Evolutionary conservation across 768 basidiomycete species (phyloP).

Genomic region (Hygrocybe punicea): DNA sequence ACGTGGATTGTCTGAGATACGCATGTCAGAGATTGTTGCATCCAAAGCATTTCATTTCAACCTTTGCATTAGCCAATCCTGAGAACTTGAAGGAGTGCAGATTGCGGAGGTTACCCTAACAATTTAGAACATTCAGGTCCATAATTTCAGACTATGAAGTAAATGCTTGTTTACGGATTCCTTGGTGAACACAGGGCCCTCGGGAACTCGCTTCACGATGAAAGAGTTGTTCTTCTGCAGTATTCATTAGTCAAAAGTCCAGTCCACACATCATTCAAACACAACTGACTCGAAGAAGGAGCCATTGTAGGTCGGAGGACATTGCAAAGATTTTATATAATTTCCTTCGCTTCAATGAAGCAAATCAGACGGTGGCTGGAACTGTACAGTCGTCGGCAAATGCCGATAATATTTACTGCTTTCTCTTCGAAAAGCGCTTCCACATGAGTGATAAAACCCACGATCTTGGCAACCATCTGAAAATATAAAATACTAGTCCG

Average conservation of each 20-base stretch:
- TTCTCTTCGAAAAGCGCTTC: slow-evolving; percentile 21
- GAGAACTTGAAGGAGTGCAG: slow-evolving; percentile 92
- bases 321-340: slow-evolving; percentile 48
- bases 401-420: too few species aligned
- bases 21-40: slow-evolving; percentile 4
- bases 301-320: slow-evolving; percentile 92
- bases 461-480: slow-evolving; percentile 52
- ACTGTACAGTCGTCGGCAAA: too few species aligned
- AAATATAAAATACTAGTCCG: slow-evolving; percentile 40
- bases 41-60: slow-evolving; percentile 23
- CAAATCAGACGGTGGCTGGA: slow-evolving; percentile 8
- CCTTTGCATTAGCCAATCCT: slow-evolving; percentile 82
- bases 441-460: slow-evolving; percentile 45
- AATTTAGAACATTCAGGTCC: background rate
- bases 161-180: slow-evolving; percentile 54
- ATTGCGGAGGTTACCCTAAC: slow-evolving; percentile 81
- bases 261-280: background rate
- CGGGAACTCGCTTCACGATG: slow-evolving; percentile 70
- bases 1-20: slow-evolving; percentile 61
- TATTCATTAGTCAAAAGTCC: slow-evolving; percentile 7
- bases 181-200: slow-evolving; percentile 78
- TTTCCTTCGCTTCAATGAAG: slow-evolving; percentile 19
- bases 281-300: slow-evolving; percentile 75
- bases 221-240: slow-evolving; percentile 78
- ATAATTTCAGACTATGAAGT: background rate